Conservation (phyloP, 257 asterid species). For the Ballota nigra region DNA sequence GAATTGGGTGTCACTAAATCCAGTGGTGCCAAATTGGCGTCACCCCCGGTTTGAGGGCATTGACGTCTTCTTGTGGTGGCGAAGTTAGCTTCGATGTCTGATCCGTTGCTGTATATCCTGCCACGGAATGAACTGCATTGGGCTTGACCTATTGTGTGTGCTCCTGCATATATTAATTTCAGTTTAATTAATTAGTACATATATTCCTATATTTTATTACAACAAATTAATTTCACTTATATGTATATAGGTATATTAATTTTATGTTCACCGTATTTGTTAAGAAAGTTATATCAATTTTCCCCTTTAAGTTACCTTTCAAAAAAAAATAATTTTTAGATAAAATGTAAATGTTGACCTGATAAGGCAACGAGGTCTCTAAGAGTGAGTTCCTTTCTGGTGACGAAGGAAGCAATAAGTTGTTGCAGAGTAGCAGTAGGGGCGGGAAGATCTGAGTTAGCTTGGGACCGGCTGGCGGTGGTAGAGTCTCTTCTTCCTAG, state of each 20-base stretch:
- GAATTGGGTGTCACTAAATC: too few species aligned
- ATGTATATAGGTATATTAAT: too few species aligned
- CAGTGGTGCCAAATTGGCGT: constrained; percentile 33
- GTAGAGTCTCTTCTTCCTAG: too few species aligned
- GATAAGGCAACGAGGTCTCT: constrained; percentile 51
- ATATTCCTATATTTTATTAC: background rate
- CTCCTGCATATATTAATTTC: constrained; percentile 25
- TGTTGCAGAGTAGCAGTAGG: constrained; percentile 12
- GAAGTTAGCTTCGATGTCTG: constrained; percentile 35
- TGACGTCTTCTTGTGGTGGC: constrained; percentile 28
- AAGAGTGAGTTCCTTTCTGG: constrained; percentile 25
- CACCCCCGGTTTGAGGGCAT: constrained; percentile 37
- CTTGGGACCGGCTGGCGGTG: constrained; percentile 30
- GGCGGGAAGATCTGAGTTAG: constrained; percentile 33
- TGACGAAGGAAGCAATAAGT: constrained; percentile 25
- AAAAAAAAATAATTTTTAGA: too few species aligned
- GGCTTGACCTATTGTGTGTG: constrained; percentile 43
- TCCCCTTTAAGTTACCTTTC: too few species aligned
- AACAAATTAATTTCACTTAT: background rate
- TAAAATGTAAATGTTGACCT: constrained; percentile 24
- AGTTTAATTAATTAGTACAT: background rate
- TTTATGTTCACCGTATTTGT: background rate
- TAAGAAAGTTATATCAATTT: background rate
- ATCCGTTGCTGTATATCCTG: constrained; percentile 38
- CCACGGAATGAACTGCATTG: constrained; percentile 31